Evolutionary conservation across 1,284 basidiomycete genomes (phyloP).

Genomic region (Ustilago hordei): DNA sequence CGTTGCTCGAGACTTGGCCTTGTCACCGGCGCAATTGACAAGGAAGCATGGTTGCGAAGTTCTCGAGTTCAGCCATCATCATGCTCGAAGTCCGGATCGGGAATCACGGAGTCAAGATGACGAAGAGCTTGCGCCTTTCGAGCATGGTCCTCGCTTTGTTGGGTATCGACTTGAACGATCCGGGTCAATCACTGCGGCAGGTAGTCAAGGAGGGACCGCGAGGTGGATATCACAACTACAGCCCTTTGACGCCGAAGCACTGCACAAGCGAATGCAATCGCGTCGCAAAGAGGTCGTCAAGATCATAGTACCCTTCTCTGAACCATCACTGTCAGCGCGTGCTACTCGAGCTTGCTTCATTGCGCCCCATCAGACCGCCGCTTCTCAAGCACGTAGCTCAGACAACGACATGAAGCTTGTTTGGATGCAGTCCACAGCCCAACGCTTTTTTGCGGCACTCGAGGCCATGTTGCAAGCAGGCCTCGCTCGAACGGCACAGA

Average conservation of each 20-base stretch:
- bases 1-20: conserved; percentile 15
- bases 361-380: conserved; percentile 3
- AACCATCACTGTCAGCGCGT: conserved; percentile 11
- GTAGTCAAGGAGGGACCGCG: background rate
- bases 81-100: background rate
- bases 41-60: background rate
- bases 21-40: conserved; percentile 9
- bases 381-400: background rate
- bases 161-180: conserved; percentile 16
- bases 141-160: conserved; percentile 17
- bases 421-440: conserved; percentile 41
- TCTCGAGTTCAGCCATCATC: conserved; percentile 18
- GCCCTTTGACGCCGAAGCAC: conserved; percentile 8
- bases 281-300: conserved; percentile 42
- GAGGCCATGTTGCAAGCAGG: conserved; percentile 24
- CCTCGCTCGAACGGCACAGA: background rate
- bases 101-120: background rate
- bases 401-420: conserved; percentile 6
- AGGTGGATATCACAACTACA: background rate
- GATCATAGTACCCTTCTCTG: conserved; percentile 41
- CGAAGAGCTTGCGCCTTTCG: conserved; percentile 9
- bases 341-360: conserved; percentile 32
- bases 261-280: conserved; percentile 13
- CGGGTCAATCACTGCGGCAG: background rate
- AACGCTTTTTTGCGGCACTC: conserved; percentile 19